Evolutionary conservation across 2,329 filamentous ascomycete genomes (phyloP).

Genomic region (Arthrobotrys sinensis): DNA sequence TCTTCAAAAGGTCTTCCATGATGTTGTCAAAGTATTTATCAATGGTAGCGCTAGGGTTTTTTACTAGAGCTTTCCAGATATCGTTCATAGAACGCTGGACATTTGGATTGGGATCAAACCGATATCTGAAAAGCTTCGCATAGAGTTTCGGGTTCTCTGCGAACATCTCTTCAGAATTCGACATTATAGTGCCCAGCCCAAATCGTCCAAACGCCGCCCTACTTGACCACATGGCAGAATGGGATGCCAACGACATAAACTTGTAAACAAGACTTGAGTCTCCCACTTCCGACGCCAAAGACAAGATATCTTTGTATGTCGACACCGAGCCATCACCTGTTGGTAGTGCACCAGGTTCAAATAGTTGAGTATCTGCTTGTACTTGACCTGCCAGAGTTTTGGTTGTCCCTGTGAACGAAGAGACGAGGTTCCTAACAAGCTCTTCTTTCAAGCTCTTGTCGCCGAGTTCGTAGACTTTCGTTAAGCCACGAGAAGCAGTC

Average conservation of each 20-base stretch:
- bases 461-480: slow-evolving; percentile 94
- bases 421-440: slow-evolving; percentile 87
- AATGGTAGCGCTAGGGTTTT: slow-evolving; percentile 83
- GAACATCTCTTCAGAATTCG: slow-evolving; percentile 81
- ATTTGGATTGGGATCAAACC: slow-evolving; percentile 94
- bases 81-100: slow-evolving; percentile 97
- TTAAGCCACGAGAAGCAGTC: slow-evolving; percentile 89
- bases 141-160: slow-evolving; percentile 92
- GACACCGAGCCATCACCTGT: slow-evolving; percentile 92
- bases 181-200: slow-evolving; percentile 90
- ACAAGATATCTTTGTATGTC: slow-evolving; percentile 98
- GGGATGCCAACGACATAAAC: slow-evolving; percentile 97
- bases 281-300: slow-evolving; percentile 93
- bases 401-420: slow-evolving; percentile 85
- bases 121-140: slow-evolving; percentile 92
- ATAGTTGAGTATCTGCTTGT: slow-evolving; percentile 90
- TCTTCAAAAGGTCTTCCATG: slow-evolving; percentile 86
- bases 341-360: slow-evolving; percentile 89
- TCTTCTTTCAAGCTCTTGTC: slow-evolving; percentile 84
- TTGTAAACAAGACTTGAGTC: slow-evolving; percentile 97
- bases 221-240: slow-evolving; percentile 98
- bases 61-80: slow-evolving; percentile 97
- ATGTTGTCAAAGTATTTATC: slow-evolving; percentile 89
- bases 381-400: slow-evolving; percentile 82
- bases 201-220: slow-evolving; percentile 95